A percentile compares a stretch with the other conserved stretches of the same genome.
Conservation (phyloP, 305 asterid species). For the Fraxinus angustifolia region DNA sequence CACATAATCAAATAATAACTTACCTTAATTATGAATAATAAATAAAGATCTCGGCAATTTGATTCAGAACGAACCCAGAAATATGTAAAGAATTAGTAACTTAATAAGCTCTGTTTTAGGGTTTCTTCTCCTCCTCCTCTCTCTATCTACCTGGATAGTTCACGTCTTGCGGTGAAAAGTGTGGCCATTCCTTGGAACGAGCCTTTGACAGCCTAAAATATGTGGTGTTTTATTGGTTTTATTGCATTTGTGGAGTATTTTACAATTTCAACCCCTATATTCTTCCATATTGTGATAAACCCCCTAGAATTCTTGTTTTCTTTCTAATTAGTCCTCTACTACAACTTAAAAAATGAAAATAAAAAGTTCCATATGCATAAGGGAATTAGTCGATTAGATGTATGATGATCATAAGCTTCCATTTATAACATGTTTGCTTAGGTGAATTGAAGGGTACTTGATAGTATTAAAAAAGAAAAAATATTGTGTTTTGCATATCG, state of each 20-base stretch:
- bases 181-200: conserved; percentile 4
- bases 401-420: not conserved
- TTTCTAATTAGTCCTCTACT: not conserved
- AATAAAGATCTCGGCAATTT: conserved; percentile 17
- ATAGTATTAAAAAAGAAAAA: not conserved
- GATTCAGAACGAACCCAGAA: not conserved
- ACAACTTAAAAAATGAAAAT: not conserved
- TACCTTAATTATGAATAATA: conserved; percentile 5
- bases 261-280: not conserved
- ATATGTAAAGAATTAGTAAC: not conserved
- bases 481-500: not conserved
- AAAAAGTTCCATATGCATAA: not conserved
- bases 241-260: not conserved
- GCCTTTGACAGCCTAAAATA: conserved; percentile 20
- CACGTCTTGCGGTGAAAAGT: conserved; percentile 21
- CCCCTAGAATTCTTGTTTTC: not conserved
- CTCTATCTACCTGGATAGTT: conserved; percentile 25
- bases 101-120: not conserved
- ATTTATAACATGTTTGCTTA: not conserved
- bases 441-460: not conserved
- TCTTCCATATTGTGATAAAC: not conserved
- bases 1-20: not conserved
- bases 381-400: not conserved
- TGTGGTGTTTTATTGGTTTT: conserved; percentile 19
- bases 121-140: not conserved